Base-by-base conservation (phyloP, 1,284 basidiomycete genomes). In the Trametes hirsuta region DNA sequence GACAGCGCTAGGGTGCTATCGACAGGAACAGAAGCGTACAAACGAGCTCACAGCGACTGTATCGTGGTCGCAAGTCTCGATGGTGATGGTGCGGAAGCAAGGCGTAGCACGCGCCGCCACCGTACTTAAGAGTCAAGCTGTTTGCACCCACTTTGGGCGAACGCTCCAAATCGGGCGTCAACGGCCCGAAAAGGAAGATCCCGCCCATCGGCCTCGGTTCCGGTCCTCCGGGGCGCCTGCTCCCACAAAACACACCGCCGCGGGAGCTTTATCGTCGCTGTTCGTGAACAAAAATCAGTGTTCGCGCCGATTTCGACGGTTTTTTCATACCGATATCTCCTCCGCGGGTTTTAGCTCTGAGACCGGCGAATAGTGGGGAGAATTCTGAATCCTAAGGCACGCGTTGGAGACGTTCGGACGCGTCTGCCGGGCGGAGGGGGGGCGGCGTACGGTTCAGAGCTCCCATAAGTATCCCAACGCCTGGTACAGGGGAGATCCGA, bases 291-390 rank as follows among this genome's bases (percentile, higher is more conserved):
- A 18, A 18, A 18, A 18, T 18, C 18, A 18, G 18, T 18, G 18
- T 18, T 1, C 15, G 25, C 46, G 46, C 11, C 24, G 14, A 15
- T 11, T 25, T 6, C 45, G 45, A 25, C 30, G 30, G 30, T 30
- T 47, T 34, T 47, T 47, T 47, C 30, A 34, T 34, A 47, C 46
- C 46, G 46, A 30, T 47, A 47, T 47, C 46, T 47, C 46, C 46
- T 34, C 15, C 10, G 11, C 42, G 42, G 42, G 5, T 22, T 44
- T 10, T 22, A 21, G 10, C 42, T 44, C 42, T n/a, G 46, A 40
- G 36, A 39, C 15, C n/a, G 22, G 11, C 30, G 30, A 30, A 30
- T 8, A 8, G 30, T 30, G 30, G 30, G 30, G 5, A 30, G 30
- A 30, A 30, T 30, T 30, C 30, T 30, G 30, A 30, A 30, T 30